These are phyloP conservation scores for Priceomyces haplophilus DNA, from an alignment of 805 yeast species.

Conservation along the genomic window DNA sequence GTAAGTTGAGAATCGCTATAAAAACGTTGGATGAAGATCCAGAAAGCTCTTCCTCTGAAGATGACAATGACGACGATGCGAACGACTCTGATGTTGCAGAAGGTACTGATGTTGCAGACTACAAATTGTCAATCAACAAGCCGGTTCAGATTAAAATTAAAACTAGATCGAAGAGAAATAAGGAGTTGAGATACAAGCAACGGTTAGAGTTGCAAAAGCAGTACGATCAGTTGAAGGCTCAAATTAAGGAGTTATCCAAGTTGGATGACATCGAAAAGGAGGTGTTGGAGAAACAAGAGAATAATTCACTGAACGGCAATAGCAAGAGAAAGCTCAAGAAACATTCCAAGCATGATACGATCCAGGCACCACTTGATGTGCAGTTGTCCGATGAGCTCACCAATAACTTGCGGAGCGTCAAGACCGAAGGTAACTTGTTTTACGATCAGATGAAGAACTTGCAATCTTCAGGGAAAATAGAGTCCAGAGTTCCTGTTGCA, in stretches of 20 bases:
- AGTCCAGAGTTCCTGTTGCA: slow-evolving; percentile 70
- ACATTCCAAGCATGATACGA: slow-evolving; percentile 41
- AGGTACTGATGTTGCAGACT: slow-evolving; percentile 28
- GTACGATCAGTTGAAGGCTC: slow-evolving; percentile 56
- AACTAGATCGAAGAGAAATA: slow-evolving; percentile 75
- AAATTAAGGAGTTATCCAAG: slow-evolving; percentile 56
- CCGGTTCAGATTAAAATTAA: slow-evolving; percentile 68
- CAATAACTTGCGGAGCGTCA: slow-evolving; percentile 77
- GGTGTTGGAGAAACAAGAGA: slow-evolving; percentile 23
- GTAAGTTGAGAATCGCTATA: slow-evolving; percentile 62
- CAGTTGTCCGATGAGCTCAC: slow-evolving; percentile 86
- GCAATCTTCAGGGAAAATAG: slow-evolving; percentile 84
- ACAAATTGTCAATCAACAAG: slow-evolving; percentile 64
- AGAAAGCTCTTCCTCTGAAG: slow-evolving; percentile 39
- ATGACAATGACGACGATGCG: slow-evolving; percentile 26
- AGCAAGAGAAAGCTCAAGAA: slow-evolving; percentile 24
- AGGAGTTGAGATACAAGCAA: slow-evolving; percentile 59
- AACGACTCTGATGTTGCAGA: slow-evolving; percentile 29
- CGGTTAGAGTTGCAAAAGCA: slow-evolving; percentile 53
- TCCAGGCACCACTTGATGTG: slow-evolving; percentile 57
- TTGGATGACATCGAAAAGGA: slow-evolving; percentile 22
- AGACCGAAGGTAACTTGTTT: slow-evolving; percentile 85
- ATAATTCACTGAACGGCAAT: slow-evolving; percentile 18
- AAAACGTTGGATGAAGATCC: slow-evolving; percentile 59
- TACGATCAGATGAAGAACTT: slow-evolving; percentile 77